Base-by-base conservation (phyloP, 2,329 filamentous ascomycete genomes). In the Aspergillus hiratsukae region DNA sequence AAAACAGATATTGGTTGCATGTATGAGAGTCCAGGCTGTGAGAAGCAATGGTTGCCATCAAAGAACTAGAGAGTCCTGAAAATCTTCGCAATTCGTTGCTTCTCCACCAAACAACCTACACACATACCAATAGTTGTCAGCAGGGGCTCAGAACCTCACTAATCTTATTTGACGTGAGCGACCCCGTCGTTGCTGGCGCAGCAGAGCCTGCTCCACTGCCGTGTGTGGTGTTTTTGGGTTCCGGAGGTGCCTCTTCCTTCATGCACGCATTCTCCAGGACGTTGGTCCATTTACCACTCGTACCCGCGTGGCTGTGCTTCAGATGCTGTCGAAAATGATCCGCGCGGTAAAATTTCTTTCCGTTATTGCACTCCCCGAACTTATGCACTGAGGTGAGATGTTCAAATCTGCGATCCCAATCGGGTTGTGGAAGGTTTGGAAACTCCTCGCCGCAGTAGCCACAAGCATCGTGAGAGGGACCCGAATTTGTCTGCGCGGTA, bases 281-380 rank as follows among this genome's bases (percentile, higher is more conserved):
- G 74, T 97, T 97, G 11, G 94, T 99, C 94, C 94, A 99, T 75
- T 97, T 97, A 31, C 94, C 94, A 74, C 91, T 97, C 0, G 91
- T 93, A 37, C 94, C 94, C 40, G 90, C 90, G 75, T 97, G 94
- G 72, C 91, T 97, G 73, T 99, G 94, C 80, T 97, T 99, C 57
- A 99, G 80, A 75, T 99, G 94, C 75, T 99, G 94, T 58, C 94
- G 87, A 80, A 99, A 99, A 73, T 99, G 94, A 73, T 99, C 94
- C 35, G 94, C 94, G 40, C 94, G 85, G 78, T 89, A 99, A 74
- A 99, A 99, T 73, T 97, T 97, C 80, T 99, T 99, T 64, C 89
- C 89, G 68, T 94, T 91, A 73, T 99, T 99, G 82, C 94, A 99
- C 76, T 97, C 94, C 61, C 91, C 86, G 72, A 96, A 99, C 72